Evolutionary conservation across 78 protist species (phyloP), one percentile per base, ranked within the genome.

Genomic region (slime mould (Dictyostelium discoideum)): DNA sequence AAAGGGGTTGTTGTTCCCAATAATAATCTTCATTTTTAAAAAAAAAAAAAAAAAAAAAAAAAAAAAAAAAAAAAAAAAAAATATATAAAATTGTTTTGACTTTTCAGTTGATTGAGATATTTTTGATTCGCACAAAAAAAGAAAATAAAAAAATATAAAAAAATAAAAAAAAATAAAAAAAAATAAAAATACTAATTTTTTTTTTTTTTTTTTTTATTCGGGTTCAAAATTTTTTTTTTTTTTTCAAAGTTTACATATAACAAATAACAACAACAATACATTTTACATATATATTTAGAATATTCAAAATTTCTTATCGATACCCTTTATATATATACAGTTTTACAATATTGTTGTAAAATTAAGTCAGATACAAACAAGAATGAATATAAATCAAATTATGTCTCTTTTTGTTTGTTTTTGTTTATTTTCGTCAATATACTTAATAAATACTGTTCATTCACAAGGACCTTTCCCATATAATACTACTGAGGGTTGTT

Each of bases 321-420:
- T 60, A 60, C 22, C 26, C 20, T 60, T 54, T 54, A 54, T 60
- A 60, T 60, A 60, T 60, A 54, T 54, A 60, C 20, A 60, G 26
- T 60, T 60, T 60, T 60, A 20, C 69, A 60, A 60, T 42, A 42
- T 60, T 60, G 69, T 60, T 60, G 69, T 60, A 60, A 60, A 60
- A 60, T 60, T 6, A 60, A 60, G 2, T 54, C 22, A 54, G 18
- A 60, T 60, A 60, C 26, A 60, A 60, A 60, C 84, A 79, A 79
- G 44, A 79, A 79, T 79, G 84, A 79, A 79, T 39, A 79, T 79
- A 79, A 79, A 42, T 16, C n/a, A 39, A 37, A 74, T 74, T 79
- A 79, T 79, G 67, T 39, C 84, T 79, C 84, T 79, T 79, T 79
- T 79, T 79, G 84, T 79, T 79, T 79, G 63, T 79, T 32, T 79